Evolutionary conservation across 2,329 filamentous ascomycete species (phyloP), one percentile per base, ranked within the genome.

Genomic region (Colletotrichum theobromicola): DNA sequence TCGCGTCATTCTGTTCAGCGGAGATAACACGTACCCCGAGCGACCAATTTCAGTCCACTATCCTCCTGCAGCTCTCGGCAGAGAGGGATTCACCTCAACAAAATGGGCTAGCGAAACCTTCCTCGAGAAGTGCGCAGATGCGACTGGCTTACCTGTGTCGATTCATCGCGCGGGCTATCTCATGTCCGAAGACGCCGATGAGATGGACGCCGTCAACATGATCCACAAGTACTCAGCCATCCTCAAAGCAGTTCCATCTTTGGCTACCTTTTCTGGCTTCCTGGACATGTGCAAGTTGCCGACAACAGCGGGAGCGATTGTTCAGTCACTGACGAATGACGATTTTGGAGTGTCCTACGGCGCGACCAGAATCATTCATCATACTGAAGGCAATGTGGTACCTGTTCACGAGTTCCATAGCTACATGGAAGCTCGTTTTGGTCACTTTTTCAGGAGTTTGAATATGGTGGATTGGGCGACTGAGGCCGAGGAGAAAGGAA

Each of bases 81-180:
- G 77, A 1, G 75, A 83, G 24, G 84, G 84, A 7, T 86, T 85
- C 62, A 66, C 77, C 4, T 77, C 82, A 0, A 75, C 79, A 0
- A 83, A 83, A 69, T 85, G 83, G 84, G 83, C 77, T 1, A 80
- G 78, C 63, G 84, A 86, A 75, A 34, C 66, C 0, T 76, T 80
- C 53, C 78, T 85, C 1, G 82, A 83, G 75, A 77, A 76, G 5
- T 73, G 74, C 7, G 26, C 60, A 7, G 30, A 60, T 9, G 30
- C 63, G 7, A 57, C 68, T 2, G 77, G 76, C 2, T 28, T 82
- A 12, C 77, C 78, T 1, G 77, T 83, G 1, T 72, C 53, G 4
- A 79, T 85, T 26, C 81, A 84, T 70, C 79, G 83, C 26, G 46
- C 67, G 3, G 67, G 67, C 2, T 70, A 70, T 78, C 80, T 70